Evolutionary conservation across 805 yeast species (phyloP).

Genomic region (Cyberlindnera japonica): DNA sequence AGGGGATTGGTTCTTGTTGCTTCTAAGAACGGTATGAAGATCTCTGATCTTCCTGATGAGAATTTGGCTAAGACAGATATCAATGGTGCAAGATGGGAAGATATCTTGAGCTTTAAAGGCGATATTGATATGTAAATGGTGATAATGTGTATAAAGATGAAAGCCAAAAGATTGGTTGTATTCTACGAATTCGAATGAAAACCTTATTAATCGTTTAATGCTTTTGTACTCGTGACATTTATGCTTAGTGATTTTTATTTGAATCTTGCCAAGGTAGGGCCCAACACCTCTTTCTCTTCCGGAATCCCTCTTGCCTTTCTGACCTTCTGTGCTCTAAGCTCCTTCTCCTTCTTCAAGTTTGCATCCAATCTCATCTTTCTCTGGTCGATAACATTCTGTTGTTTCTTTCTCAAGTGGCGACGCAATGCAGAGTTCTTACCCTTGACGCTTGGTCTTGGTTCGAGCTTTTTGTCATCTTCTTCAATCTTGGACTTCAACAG

Average conservation of each 20-base stretch:
- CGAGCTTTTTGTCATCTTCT: constrained; percentile 42
- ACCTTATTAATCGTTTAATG: not conserved
- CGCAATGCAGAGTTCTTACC: constrained; percentile 84
- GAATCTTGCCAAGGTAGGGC: constrained; percentile 40
- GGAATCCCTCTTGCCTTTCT: constrained; percentile 46
- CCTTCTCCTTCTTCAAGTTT: constrained; percentile 71
- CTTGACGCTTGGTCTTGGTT: constrained; percentile 57
- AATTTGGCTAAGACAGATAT: constrained; percentile 30
- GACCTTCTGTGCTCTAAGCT: constrained; percentile 51
- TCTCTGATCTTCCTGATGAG: constrained; percentile 15
- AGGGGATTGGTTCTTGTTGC: constrained; percentile 85
- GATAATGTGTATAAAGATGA: not conserved
- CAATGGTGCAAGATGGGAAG: constrained; percentile 65
- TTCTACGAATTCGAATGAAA: too few species aligned
- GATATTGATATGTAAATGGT: constrained; percentile 43
- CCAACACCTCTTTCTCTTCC: constrained; percentile 42
- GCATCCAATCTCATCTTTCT: constrained; percentile 74
- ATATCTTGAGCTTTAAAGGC: constrained; percentile 64
- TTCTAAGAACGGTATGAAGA: constrained; percentile 37
- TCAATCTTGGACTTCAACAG: constrained; percentile 33
- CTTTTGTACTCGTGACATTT: not conserved
- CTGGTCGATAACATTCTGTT: constrained; percentile 80
- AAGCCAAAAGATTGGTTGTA: too few species aligned
- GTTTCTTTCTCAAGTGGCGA: constrained; percentile 75
- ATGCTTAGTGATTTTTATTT: constrained; percentile 8